Evolutionary conservation across 352 stramenopile genomes (phyloP), one percentile per base, ranked within the genome.

Genomic region (Globisporangium alternatum): DNA sequence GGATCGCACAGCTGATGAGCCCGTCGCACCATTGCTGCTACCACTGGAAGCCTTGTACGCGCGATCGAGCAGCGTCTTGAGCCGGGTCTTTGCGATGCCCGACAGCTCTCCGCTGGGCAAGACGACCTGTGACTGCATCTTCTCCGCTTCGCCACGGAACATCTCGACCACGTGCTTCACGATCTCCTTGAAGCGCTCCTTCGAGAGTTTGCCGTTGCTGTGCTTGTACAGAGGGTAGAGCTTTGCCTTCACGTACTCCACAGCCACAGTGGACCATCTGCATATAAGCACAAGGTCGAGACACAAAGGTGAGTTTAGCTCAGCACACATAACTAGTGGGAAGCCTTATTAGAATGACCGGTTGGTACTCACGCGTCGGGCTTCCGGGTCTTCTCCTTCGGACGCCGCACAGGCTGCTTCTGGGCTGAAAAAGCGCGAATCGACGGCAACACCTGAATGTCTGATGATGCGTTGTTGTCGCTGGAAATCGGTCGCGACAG

Each of bases 211-310:
- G 2, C 80, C 77, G 21, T 71, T 71, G 39, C 65, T 75, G 19
- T 86, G 69, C 31, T 91, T 91, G 74, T 93, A 93, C 2, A 89
- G 60, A 1, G 86, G 86, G 59, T 95, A 93, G 22, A 95, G 53
- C 63, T 93, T 93, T 0, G 65, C 68, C 47, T 93, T 95, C 12
- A 93, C 82, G 37, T 93, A 91, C 51, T 86, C 78, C n/a, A 93
- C 78, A 9, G 82, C 82, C 10, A 72, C 79, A 90, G 15, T 76
- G 88, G 41, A n/a, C 49, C 33, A 37, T 51, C 13, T n/a, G 12
- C 10, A n/a, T 9, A n/a, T 9, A 44, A 52, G 30, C n/a, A 33
- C 31, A 31, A 28, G 3, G 22, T 30, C 19, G 21, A 31, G 4
- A 21, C 21, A 44, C 19, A 43, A 37, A 43, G 51, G 17, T 57